These are phyloP conservation scores for Talaromyces sp. DNA, from an alignment of 2,329 filamentous ascomycete genomes.

Conservation along the genomic window DNA sequence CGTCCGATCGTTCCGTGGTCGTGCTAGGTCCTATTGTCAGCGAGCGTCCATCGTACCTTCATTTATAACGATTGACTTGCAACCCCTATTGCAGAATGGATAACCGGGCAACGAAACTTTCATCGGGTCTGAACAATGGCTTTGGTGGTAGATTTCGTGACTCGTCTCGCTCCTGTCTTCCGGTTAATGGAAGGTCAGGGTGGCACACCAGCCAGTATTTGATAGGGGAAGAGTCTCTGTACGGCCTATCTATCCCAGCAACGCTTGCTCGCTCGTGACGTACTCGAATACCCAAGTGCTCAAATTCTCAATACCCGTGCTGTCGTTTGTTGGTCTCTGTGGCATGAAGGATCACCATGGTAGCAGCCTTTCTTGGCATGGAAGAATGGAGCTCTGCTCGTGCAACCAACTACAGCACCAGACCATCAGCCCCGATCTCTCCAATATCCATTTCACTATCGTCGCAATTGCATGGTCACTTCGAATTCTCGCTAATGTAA, in stretches of 20 bases:
- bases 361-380: conserved; percentile 1
- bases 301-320: background rate
- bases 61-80: background rate
- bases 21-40: background rate
- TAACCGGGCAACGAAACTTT: background rate
- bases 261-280: background rate
- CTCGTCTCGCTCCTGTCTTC: background rate
- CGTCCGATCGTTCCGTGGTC: background rate
- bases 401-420: background rate
- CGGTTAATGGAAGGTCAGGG: background rate
- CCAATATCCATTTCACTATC: background rate
- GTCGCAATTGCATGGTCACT: background rate
- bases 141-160: background rate
- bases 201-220: background rate
- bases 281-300: background rate
- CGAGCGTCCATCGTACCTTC: conserved; percentile 2
- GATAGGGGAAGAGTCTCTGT: background rate
- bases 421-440: background rate
- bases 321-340: background rate
- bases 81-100: background rate
- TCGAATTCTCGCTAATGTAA: background rate
- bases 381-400: conserved; percentile 5
- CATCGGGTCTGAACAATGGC: conserved; percentile 5
- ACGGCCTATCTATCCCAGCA: background rate
- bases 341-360: conserved; percentile 15